Percentiles rank a stretch among this genome's conserved stretches.
phyloP scores from a whole-genome alignment of 2,329 filamentous ascomycete species.

The Aspergillus sp. region DNA sequence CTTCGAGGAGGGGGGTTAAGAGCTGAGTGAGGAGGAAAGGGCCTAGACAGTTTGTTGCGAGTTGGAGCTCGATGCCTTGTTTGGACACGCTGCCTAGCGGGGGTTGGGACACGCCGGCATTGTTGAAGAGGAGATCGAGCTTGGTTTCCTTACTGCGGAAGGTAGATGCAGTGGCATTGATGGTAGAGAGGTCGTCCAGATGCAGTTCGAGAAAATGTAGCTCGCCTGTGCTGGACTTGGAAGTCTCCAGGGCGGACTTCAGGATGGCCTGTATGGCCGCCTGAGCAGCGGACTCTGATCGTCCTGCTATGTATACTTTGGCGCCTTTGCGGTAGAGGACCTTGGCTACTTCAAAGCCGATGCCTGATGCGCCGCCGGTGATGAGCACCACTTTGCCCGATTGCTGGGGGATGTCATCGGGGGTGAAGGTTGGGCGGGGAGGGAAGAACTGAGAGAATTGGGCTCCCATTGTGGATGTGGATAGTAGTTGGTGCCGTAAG shows the following conservation, averaged over 20 bases:
- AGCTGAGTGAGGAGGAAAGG: slow-evolving; percentile 45
- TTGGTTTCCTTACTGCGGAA: slow-evolving; percentile 38
- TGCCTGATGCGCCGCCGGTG: slow-evolving; percentile 14
- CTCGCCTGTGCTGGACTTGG: neutral
- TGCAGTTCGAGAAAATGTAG: slow-evolving; percentile 47
- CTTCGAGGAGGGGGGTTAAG: slow-evolving; percentile 37
- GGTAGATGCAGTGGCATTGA: slow-evolving; percentile 28
- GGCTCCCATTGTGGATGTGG: neutral
- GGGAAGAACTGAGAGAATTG: slow-evolving; percentile 14
- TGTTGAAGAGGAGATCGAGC: slow-evolving; percentile 47
- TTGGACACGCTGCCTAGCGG: slow-evolving; percentile 34
- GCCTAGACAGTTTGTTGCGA: slow-evolving; percentile 46
- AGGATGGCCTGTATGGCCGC: neutral
- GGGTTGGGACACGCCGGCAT: slow-evolving; percentile 41
- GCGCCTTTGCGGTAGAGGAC: slow-evolving; percentile 14
- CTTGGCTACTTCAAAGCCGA: slow-evolving; percentile 15
- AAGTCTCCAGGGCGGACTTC: neutral
- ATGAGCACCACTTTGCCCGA: slow-evolving; percentile 11
- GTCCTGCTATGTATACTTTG: neutral
- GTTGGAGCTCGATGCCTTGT: slow-evolving; percentile 37
- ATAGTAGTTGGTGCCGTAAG: neutral
- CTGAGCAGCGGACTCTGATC: neutral
- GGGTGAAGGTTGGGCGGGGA: slow-evolving; percentile 10
- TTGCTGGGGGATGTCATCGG: slow-evolving; percentile 6
- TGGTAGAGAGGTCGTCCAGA: slow-evolving; percentile 29